These are phyloP conservation scores for Naganishia sp. DNA, from an alignment of 1,284 basidiomycete species.

Conservation along the genomic window DNA sequence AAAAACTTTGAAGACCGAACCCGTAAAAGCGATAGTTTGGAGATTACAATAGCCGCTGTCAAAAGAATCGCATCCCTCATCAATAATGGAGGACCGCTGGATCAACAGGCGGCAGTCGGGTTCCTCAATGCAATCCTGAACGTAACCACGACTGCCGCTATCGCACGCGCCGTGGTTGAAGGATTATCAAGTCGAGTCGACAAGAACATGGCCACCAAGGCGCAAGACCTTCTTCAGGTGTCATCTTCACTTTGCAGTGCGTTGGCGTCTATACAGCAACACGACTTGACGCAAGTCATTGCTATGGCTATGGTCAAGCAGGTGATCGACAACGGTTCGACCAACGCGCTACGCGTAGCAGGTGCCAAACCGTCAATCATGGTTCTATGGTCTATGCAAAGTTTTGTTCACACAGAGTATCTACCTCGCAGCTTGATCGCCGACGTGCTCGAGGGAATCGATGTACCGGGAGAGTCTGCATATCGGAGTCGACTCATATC, in stretches of 20 bases:
- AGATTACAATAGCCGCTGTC: conserved; percentile 1
- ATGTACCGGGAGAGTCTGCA: conserved; percentile 15
- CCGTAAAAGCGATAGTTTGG: background rate
- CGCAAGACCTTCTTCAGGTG: conserved; percentile 8
- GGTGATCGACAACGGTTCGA: conserved; percentile 1
- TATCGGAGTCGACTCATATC: conserved; percentile 18
- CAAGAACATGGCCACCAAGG: background rate
- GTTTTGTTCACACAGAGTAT: background rate
- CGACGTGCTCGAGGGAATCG: conserved; percentile 14
- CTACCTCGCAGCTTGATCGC: conserved; percentile 7
- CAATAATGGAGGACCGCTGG: conserved; percentile 1
- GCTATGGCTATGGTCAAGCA: conserved; percentile 3
- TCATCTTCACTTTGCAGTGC: conserved; percentile 1
- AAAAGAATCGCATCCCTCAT: conserved; percentile 13
- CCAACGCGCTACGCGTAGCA: conserved; percentile 1
- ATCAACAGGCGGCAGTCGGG: background rate
- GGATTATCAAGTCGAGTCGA: conserved; percentile 8
- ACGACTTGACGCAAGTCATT: background rate
- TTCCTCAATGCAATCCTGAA: background rate
- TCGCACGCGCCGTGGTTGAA: conserved; percentile 1
- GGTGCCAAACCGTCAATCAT: conserved; percentile 12
- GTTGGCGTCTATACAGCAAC: conserved; percentile 1
- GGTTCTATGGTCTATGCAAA: conserved; percentile 13
- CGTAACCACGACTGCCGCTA: background rate
- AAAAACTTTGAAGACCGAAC: background rate